Base-by-base conservation (phyloP, 306 rosid species). In the Benincasa hispida region DNA sequence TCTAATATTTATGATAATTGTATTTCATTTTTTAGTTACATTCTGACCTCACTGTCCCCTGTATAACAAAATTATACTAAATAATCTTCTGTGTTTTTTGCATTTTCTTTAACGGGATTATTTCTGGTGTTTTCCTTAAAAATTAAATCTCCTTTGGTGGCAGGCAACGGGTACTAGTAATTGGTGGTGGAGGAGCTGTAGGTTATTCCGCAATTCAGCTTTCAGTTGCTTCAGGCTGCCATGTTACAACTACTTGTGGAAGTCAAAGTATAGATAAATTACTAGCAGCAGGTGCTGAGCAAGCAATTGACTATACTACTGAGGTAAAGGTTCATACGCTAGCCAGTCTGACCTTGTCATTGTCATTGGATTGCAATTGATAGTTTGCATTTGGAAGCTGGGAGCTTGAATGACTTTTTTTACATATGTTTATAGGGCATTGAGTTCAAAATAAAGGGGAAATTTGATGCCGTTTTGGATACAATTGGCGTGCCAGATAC, bases 171-270 rank as follows among this genome's bases (percentile, higher is more conserved):
- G 56, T 94, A 72, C 83, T 94, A 86, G 88, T 94, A 66, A 87
- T 92, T 76, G 99, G 97, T 27, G 99, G 99, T 58, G 95, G 99
- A 82, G 99, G 99, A 83, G 99, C 99, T 53, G 97, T 94, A 57
- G 99, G 99, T 35, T 87, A 87, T 80, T 17, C 91, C 63, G 97
- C 95, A 66, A 84, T 90, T 83, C 99, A 94, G 89, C 84, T 94
- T 81, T 87, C 97, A 60, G 90, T 91, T 48, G 99, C 91, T 25
- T 79, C 85, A 68, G 92, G 95, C 62, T 94, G 99, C 88, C 80
- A 73, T 79, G 97, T 92, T 47, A 78, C 91, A 66, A 88, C 97
- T 79, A 91, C 96, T 28, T 94, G 99, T 65, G 97, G 97, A 83
- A 82, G 66, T 78, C 87, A 87, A 89, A 92, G 96, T 50, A 61